These are phyloP conservation scores for Coemansia sp. DNA, from an alignment of 192 early-diverging fungal species.

Conservation along the genomic window DNA sequence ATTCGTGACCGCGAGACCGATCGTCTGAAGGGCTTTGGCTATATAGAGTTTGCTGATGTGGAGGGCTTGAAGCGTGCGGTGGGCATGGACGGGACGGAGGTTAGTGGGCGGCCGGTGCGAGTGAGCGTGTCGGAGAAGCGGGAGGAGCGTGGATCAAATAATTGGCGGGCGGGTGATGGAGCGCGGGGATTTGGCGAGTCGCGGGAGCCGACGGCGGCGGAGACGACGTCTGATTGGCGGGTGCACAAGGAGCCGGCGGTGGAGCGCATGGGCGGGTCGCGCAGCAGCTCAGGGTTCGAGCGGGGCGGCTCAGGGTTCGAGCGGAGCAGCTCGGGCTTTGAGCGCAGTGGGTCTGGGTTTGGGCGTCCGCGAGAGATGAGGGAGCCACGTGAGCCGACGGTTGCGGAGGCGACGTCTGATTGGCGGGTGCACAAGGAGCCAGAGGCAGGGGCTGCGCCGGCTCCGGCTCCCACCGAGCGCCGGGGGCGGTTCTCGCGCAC, in stretches of 20 bases:
- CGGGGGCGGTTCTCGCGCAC: slow-evolving; percentile 30
- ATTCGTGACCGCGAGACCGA: slow-evolving; percentile 75
- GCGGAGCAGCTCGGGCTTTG: slow-evolving; percentile 2
- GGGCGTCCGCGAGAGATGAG: slow-evolving; percentile 6
- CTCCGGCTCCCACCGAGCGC: slow-evolving; percentile 6
- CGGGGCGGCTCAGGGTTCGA: slow-evolving; percentile 8
- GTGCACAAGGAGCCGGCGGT: slow-evolving; percentile 9
- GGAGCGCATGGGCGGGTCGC: slow-evolving; percentile 6
- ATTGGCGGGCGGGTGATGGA: slow-evolving; percentile 29
- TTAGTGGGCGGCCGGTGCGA: slow-evolving; percentile 71
- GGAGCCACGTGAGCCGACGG: slow-evolving; percentile 19
- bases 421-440: slow-evolving; percentile 35
- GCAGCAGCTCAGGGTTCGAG: slow-evolving; percentile 11
- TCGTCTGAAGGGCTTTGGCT: slow-evolving; percentile 90
- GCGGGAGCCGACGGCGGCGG: slow-evolving; percentile 26
- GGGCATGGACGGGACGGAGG: slow-evolving; percentile 51
- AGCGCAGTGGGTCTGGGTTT: slow-evolving; percentile 3
- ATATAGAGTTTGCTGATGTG: slow-evolving; percentile 88
- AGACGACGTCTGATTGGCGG: slow-evolving; percentile 36
- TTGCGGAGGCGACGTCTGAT: slow-evolving; percentile 24
- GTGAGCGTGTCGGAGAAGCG: slow-evolving; percentile 88
- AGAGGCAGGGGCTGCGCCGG: not conserved
- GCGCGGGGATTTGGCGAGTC: not conserved
- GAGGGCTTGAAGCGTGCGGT: slow-evolving; percentile 83
- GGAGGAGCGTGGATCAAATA: slow-evolving; percentile 20